A percentile compares a stretch with the other conserved stretches of the same genome.
Evolutionary conservation across 2,329 filamentous ascomycete species (phyloP).

Genomic region (Arthroderma sp.): DNA sequence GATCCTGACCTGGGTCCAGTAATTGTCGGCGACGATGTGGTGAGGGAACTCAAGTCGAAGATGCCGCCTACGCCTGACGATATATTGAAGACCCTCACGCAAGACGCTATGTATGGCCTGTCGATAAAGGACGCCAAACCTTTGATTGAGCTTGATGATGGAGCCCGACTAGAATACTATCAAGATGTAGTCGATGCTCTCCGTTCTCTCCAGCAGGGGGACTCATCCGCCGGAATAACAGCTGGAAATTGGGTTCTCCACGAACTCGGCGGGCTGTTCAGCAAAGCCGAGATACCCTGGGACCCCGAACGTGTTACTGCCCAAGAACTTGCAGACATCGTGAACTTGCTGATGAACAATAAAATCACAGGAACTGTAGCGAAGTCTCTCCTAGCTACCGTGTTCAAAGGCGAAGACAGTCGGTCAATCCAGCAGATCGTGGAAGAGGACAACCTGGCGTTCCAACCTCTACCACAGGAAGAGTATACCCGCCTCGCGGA

Average conservation of each 20-base stretch:
- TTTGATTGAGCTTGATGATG: constrained; percentile 62
- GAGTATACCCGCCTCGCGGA: constrained; percentile 45
- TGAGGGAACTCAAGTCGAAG: constrained; percentile 48
- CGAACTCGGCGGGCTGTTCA: constrained; percentile 53
- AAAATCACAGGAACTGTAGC: constrained; percentile 43
- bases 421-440: constrained; percentile 41
- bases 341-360: constrained; percentile 31
- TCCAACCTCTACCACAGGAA: constrained; percentile 41
- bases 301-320: constrained; percentile 27
- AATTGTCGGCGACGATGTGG: constrained; percentile 56
- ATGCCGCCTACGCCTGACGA: constrained; percentile 62
- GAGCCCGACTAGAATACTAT: constrained; percentile 70
- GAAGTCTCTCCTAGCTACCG: constrained; percentile 43
- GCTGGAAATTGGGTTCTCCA: constrained; percentile 61
- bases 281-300: constrained; percentile 39
- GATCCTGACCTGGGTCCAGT: constrained; percentile 81
- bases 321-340: constrained; percentile 31
- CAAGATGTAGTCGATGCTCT: constrained; percentile 31
- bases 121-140: constrained; percentile 72
- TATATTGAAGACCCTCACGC: constrained; percentile 49
- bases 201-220: constrained; percentile 13
- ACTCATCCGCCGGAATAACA: constrained; percentile 29
- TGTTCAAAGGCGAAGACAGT: constrained; percentile 38
- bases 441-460: constrained; percentile 41
- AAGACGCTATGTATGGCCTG: constrained; percentile 48